phyloP scores from a whole-genome alignment of 371 early-diverging fungal species.

The Haplosporangium sp. region DNA sequence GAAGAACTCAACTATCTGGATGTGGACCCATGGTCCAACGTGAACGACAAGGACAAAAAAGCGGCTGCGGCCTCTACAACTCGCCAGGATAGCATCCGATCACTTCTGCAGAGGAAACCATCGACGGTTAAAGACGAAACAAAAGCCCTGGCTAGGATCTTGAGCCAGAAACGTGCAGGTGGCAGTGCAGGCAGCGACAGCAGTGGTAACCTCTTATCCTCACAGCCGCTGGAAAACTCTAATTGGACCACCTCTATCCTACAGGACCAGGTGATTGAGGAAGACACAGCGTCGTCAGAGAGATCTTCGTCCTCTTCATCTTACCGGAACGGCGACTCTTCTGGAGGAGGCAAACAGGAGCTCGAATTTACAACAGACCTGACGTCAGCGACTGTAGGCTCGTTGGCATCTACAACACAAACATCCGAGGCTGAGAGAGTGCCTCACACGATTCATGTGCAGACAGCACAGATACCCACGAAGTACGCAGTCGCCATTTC shows the following conservation, averaged over 20 bases:
- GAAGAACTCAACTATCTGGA: conserved; percentile 52
- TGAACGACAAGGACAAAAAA: conserved; percentile 38
- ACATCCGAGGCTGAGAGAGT: conserved; percentile 27
- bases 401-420: conserved; percentile 3
- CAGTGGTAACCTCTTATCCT: conserved; percentile 4
- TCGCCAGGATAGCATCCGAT: conserved; percentile 49
- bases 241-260: conserved; percentile 18
- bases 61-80: conserved; percentile 5
- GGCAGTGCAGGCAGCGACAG: conserved; percentile 15
- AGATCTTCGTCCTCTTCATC: conserved; percentile 35
- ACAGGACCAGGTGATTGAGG: conserved; percentile 48
- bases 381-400: conserved; percentile 10
- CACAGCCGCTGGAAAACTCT: conserved; percentile 6
- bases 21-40: conserved; percentile 55
- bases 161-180: conserved; percentile 39
- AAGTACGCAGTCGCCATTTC: conserved; percentile 45
- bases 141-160: conserved; percentile 49
- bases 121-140: conserved; percentile 56
- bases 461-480: conserved; percentile 37
- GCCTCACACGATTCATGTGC: conserved; percentile 46
- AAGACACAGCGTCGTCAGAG: conserved; percentile 40
- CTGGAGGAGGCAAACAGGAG: conserved; percentile 25
- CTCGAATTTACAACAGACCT: conserved; percentile 1
- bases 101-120: conserved; percentile 44
- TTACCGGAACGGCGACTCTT: conserved; percentile 6